Base-by-base conservation (phyloP, 1,284 basidiomycete genomes). In the Rhodotorula sp. region DNA sequence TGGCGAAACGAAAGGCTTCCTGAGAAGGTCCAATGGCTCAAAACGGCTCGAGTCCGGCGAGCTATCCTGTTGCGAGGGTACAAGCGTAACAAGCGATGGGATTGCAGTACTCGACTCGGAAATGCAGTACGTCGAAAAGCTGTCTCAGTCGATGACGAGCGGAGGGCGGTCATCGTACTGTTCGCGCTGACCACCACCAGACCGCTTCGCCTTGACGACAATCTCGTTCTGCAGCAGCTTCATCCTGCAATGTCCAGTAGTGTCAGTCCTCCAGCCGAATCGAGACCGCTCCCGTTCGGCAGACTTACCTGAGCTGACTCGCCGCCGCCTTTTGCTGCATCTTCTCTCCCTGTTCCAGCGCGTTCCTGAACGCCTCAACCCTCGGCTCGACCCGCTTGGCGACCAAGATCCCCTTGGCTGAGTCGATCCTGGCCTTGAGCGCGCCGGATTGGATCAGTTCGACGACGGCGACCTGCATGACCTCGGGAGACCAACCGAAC, bases 351-450 rank as follows among this genome's bases (percentile, higher is more conserved):
- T 87, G 84, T 80, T 89, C 87, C 76, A 93, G 85, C 5, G 91
- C 89, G 16, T 87, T 85, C 26, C 87, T 85, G 78, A 91, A 94
- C 65, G 69, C 74, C 59, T 72, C 69, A 0, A 48, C 57, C 49
- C 71, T 59, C 34, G 63, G 49, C 14, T 76, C 73, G 47, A 34
- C 52, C 64, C 52, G 65, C 54, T 66, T 66, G 29, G 67, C 66
- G 21, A 74, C 72, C 12, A 77, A 60, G 64, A 88, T 90, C 85
- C 91, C 91, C 79, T 90, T 89, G 79, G 88, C 87, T 76, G 88
- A 88, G 79, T 93, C 92, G 51, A 94, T 88, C 20, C 92, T 83
- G 7, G 87, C 92, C 76, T 89, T 86, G 72, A 94, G 90, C 64
- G 87, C 85, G 2, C 90, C 90, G 3, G 84, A 83, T 78, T 90